Base-by-base conservation (phyloP, 208 protist genomes). In the Trypanosoma grayi region DNA sequence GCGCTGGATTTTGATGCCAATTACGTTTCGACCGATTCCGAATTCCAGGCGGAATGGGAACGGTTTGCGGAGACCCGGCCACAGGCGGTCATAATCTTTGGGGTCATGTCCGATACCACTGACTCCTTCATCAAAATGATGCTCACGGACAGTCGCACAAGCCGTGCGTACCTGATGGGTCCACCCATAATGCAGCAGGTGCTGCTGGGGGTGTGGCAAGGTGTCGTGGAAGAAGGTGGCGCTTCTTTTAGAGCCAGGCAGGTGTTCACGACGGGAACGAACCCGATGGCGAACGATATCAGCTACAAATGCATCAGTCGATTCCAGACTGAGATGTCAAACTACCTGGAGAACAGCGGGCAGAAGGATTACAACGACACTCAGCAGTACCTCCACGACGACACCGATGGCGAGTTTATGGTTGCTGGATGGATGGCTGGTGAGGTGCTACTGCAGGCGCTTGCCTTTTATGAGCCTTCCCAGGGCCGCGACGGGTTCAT, bases 81-180 rank as follows among this genome's bases (percentile, higher is more conserved):
- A 44, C 79, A 90, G 70, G 83, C 58, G 27, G 60, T 82, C 31
- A 48, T 90, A 5, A 14, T 83, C 13, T 79, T 69, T n/a, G 73
- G 65, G 16, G 30, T 36, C 13, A 52, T 58, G 8, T 39, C 39
- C 6, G 4, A 14, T 9, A 73, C 81, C 56, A 75, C 70, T 6
- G 9, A 31, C 4, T 20, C 40, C 13, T 90, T 90, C 33, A 50
- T 84, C 8, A 28, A 36, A 25, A 33, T 33, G 41, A 39, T 55
- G 22, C 37, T 82, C 16, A 62, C 50, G 5, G 70, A 81, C 43
- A 31, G 54, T 5, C 71, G 73, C 10, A 83, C 77, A 13, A 36
- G 30, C 6, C 41, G 55, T 20, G 60, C 73, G 1, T 60, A 70
- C 16, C n/a, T 86, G 18, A 45, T 83, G 31, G 55, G 28, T 11